phyloP scores from a whole-genome alignment of 371 early-diverging fungal genomes.

The Dentiscutata heterogama region DNA sequence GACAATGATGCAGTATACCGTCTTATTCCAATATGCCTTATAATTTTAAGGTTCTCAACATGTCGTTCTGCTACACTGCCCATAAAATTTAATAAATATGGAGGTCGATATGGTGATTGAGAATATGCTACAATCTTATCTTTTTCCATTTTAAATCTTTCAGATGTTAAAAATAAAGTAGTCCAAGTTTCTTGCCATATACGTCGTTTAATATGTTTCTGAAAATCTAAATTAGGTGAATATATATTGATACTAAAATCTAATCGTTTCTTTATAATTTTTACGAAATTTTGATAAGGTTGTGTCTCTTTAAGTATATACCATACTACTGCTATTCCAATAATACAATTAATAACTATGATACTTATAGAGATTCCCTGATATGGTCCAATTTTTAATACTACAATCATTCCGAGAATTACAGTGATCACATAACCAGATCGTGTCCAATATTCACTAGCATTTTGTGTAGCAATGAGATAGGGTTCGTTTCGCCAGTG shows the following conservation, averaged over 20 bases:
- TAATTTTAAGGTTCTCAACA: conserved; percentile 67
- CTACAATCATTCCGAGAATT: conserved; percentile 54
- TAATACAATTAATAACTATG: conserved; percentile 48
- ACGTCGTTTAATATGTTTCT: conserved; percentile 55
- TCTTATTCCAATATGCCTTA: conserved; percentile 62
- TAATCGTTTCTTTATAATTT: conserved; percentile 52
- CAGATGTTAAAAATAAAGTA: conserved; percentile 62
- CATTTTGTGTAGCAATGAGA: conserved; percentile 52
- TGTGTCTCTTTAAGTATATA: conserved; percentile 53
- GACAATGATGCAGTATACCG: conserved; percentile 57
- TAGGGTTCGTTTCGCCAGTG: conserved; percentile 56
- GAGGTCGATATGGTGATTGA: conserved; percentile 61
- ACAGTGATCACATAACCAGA: conserved; percentile 53
- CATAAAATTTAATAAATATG: conserved; percentile 66
- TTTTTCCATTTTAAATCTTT: conserved; percentile 63
- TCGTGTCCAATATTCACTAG: conserved; percentile 57
- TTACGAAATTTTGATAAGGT: conserved; percentile 53
- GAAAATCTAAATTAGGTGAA: conserved; percentile 52
- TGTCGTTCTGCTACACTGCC: conserved; percentile 71
- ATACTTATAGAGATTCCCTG: conserved; percentile 48
- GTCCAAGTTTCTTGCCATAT: conserved; percentile 77
- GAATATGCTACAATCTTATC: conserved; percentile 59
- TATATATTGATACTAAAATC: conserved; percentile 55
- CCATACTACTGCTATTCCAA: conserved; percentile 53
- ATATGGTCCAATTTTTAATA: conserved; percentile 49